These are phyloP conservation scores for Scheffersomyces stipitis DNA, from an alignment of 805 yeast genomes.

Conservation along the genomic window DNA sequence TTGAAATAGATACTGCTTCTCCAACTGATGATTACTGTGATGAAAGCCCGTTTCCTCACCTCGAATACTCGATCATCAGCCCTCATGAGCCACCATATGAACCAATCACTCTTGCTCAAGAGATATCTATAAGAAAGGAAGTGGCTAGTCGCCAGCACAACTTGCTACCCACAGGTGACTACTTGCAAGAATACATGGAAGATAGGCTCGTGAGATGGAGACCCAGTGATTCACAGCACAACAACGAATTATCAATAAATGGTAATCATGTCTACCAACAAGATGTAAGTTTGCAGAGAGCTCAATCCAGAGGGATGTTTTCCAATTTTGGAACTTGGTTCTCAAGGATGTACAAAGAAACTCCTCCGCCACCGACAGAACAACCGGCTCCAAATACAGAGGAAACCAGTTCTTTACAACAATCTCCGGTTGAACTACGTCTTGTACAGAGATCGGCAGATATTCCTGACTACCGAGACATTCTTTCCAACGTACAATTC, in stretches of 20 bases:
- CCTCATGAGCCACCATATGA: slow-evolving; percentile 25
- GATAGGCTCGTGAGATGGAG: slow-evolving; percentile 31
- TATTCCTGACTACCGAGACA: neutral
- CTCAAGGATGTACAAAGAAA: too few species aligned
- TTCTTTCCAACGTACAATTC: neutral
- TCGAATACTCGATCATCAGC: slow-evolving; percentile 4
- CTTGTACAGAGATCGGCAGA: neutral
- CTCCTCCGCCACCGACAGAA: too few species aligned
- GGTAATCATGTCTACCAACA: slow-evolving; percentile 34
- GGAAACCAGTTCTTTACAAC: neutral
- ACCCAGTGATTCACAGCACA: slow-evolving; percentile 33
- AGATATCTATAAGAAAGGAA: slow-evolving; percentile 5
- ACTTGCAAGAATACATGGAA: slow-evolving; percentile 28
- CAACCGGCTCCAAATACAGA: too few species aligned
- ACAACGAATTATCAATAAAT: slow-evolving; percentile 19
- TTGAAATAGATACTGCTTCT: slow-evolving; percentile 9
- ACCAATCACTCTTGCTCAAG: slow-evolving; percentile 1
- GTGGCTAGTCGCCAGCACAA: slow-evolving; percentile 9
- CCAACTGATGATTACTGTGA: slow-evolving; percentile 1
- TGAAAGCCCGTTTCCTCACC: slow-evolving; percentile 10
- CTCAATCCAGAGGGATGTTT: neutral
- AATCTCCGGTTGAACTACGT: neutral
- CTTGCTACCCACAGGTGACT: slow-evolving; percentile 11
- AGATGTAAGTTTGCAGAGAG: neutral
- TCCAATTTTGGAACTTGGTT: neutral